Evolutionary conservation across 192 early-diverging fungal species (phyloP), one percentile per base, ranked within the genome.

Genomic region (Diversispora epigaea): DNA sequence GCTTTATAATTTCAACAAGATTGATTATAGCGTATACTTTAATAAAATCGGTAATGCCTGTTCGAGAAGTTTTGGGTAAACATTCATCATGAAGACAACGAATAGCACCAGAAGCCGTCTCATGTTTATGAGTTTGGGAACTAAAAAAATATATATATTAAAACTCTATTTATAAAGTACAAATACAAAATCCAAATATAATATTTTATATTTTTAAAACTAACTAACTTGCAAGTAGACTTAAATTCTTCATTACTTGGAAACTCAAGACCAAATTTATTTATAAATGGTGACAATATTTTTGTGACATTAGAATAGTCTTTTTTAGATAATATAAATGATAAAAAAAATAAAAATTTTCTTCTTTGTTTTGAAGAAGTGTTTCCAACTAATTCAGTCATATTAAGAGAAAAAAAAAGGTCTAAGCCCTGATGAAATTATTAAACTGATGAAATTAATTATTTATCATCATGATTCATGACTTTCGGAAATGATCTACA

Each of bases 251-350:
- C 50, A 4, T 6, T 11, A 3, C 17, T 50, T 50, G 68, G 68
- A 10, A 70, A 5, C 9, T 55, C 55, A 25, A 52, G 12, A 17
- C 17, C 12, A 6, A 41, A 5, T 41, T 70, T 70, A 12, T 21
- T 11, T 22, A 70, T n/a, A 15, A 70, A 10, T 17, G 68, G 68
- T 21, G 19, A 0, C 39, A 54, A 39, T 55, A 45, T 25, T 32
- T 49, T 70, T 11, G 6, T 14, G 9, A 52, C 32, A 8, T 50
- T 54, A 2, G 46, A n/a, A 70, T 70, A 70, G 11, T 3, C 8
- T 50, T 70, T 44, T n/a, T 55, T 55, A 39, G 68, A 70, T n/a
- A 70, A 10, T 6, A 19, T 32, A 55, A 55, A 70, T 9, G 68
- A 40, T 9, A 55, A 40, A 46, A 70, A 21, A 41, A 55, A 55